A percentile compares a stretch with the other conserved stretches of the same genome.
These are phyloP conservation scores for Trichosporon sp. DNA, from an alignment of 1,284 basidiomycete genomes.

Conservation along the genomic window DNA sequence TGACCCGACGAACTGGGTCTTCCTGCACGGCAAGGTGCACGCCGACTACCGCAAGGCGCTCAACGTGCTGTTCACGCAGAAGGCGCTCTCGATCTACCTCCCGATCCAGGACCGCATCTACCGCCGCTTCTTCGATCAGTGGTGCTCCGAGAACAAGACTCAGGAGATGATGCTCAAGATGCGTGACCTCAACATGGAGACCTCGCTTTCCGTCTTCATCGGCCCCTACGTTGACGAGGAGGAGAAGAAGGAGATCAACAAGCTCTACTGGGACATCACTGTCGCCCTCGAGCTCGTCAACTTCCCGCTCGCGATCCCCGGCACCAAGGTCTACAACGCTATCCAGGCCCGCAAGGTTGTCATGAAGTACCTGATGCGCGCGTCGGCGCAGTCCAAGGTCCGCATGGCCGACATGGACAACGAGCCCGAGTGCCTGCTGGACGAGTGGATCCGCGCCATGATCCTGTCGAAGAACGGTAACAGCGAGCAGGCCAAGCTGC, in stretches of 20 bases:
- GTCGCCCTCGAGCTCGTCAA: conserved; percentile 95
- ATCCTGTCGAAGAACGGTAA: conserved; percentile 57
- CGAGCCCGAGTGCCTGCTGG: conserved; percentile 84
- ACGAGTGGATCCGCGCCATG: conserved; percentile 83
- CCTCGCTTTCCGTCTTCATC: conserved; percentile 91
- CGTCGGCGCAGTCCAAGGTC: conserved; percentile 74
- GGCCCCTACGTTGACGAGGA: conserved; percentile 80
- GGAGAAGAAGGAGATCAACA: conserved; percentile 73
- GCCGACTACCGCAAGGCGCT: conserved; percentile 90
- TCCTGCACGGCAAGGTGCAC: conserved; percentile 88
- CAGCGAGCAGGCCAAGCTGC: conserved; percentile 53
- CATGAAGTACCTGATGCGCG: conserved; percentile 75
- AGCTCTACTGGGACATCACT: conserved; percentile 96
- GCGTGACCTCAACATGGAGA: conserved; percentile 95
- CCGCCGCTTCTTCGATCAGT: conserved; percentile 67
- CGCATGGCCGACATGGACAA: conserved; percentile 70
- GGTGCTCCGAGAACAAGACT: conserved; percentile 56
- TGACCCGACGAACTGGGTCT: conserved; percentile 93
- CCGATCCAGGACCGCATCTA: conserved; percentile 80
- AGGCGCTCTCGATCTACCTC: conserved; percentile 86
- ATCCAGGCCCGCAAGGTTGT: conserved; percentile 88
- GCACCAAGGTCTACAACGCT: conserved; percentile 93
- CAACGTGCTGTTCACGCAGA: conserved; percentile 89
- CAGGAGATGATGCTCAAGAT: conserved; percentile 82
- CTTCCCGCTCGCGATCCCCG: conserved; percentile 92